Percentiles rank a stretch among this genome's conserved stretches.
These are phyloP conservation scores for Neurospora sp. DNA, from an alignment of 495 filamentous ascomycete genomes.

Conservation along the genomic window DNA sequence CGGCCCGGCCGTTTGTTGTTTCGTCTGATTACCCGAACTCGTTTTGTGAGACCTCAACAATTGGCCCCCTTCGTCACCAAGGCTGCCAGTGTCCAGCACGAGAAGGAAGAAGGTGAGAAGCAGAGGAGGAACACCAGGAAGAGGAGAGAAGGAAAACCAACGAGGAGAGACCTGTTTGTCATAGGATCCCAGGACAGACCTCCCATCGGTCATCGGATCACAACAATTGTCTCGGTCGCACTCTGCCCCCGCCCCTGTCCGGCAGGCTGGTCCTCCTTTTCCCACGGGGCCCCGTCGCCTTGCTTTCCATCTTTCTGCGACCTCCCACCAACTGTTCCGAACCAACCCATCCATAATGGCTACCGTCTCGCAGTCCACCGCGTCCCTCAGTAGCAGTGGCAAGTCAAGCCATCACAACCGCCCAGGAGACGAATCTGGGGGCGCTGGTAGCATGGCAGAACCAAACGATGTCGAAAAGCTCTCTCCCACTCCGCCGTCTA, in stretches of 20 bases:
- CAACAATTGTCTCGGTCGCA: background rate
- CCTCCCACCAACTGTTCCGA: background rate
- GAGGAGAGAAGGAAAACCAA: background rate
- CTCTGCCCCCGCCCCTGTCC: background rate
- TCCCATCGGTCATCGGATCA: background rate
- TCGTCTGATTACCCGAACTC: background rate
- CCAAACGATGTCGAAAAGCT: constrained; percentile 20
- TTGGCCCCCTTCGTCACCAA: background rate
- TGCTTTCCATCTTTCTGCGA: background rate
- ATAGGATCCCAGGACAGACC: background rate
- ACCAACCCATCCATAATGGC: constrained; percentile 11
- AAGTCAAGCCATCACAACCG: constrained; percentile 9
- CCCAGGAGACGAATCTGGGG: background rate
- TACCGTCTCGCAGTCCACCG: constrained; percentile 16
- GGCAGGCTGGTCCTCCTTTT: background rate
- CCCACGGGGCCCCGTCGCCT: background rate
- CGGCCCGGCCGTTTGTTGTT: background rate
- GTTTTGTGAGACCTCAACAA: background rate
- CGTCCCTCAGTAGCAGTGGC: constrained; percentile 13
- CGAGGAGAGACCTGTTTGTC: background rate
- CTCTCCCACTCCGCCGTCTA: constrained; percentile 5
- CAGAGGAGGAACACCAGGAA: background rate
- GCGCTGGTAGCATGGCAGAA: constrained; percentile 2
- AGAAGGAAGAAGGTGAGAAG: background rate
- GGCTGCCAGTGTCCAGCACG: background rate